Base-by-base conservation (phyloP, 768 basidiomycete species). In the Tylopilus plumbeoviolaceoides region DNA sequence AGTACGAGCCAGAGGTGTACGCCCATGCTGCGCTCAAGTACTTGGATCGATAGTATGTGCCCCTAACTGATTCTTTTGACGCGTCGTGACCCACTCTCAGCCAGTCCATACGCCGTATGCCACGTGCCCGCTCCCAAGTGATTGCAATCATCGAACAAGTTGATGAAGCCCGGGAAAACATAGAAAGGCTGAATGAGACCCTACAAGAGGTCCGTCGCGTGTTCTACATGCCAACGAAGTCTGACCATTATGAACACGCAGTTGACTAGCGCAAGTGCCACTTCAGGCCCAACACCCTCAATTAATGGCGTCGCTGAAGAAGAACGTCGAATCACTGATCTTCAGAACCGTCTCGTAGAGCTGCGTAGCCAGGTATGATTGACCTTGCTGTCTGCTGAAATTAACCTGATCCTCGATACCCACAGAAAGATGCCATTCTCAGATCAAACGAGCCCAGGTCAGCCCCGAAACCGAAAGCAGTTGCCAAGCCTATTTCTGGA, bases 11-110 rank as follows among this genome's bases (percentile, higher is more conserved):
- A 7, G 88, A 90, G 65, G 75, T 87, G 14, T 90, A 89, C 66
- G 85, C 82, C 0, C 74, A 82, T 54, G 89, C 89, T 9, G 87
- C 89, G 0, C 63, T 87, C 55, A 89, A 84, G 68, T 89, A 84
- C 60, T 74, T 91, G 49, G 84, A 88, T 63, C 79, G 83, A 65
- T 91, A 88, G 88, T 89, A 62, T 64, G 88, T 74, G 31, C 7
- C 25, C 5, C 35, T 18, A 9, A n/a, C 14, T 27, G 43, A 15
- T 7, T 33, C 50, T 33, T 33, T 50, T 44, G 18, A 39, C 51
- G 42, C 31, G 77, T 36, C 72, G 59, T 69, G 74, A 55, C 61
- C 68, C 28, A 28, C 68, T 48, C 42, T 39, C 46, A 78, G 76
- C 52, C 70, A 75, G 45, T 72, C 75, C 9, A 75, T 79, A 51